Evolutionary conservation across 352 stramenopile species (phyloP), one percentile per base, ranked within the genome.

Genomic region (Globisporangium cylindrosporum): DNA sequence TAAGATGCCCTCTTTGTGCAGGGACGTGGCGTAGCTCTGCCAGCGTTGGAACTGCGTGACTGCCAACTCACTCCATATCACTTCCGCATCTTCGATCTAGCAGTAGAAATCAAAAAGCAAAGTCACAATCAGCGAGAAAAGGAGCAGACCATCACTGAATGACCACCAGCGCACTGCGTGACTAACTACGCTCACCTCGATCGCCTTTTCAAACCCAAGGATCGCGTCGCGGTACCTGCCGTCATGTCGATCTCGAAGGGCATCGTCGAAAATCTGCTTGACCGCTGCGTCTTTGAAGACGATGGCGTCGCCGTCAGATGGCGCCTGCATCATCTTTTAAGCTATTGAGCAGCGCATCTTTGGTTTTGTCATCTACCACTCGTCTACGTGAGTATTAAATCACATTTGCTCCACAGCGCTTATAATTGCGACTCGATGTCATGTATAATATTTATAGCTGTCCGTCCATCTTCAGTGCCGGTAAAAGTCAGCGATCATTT

Each of bases 61-160:
- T 1, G 85, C 83, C 2, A 93, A 66, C 59, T 91, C 81, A 24
- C 66, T 59, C 85, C 85, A 93, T 12, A 93, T 51, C 29, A 74
- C 64, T 29, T 79, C 81, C 0, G 75, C 87, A 54, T 93, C 79
- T 71, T 90, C 80, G 27, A 72, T 27, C 85, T 93, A 63, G n/a
- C 14, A n/a, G 14, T 5, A 25, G 29, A 25, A 65, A 43, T 15
- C 18, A 25, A 20, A 9, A 59, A 9, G 6, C 20, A 18, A 18
- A 43, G 25, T 10, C 18, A 38, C 8, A 25, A 14, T 43, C 27
- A 43, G 54, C 4, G 18, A 24, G 1, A 25, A 41, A 38, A 49
- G 18, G 43, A 51, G 38, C 12, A 46, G 18, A 56, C 22, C 49
- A 56, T n/a, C 9, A 46, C 4, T 27, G 29, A 25, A 10, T 46